phyloP scores from a whole-genome alignment of 2,329 filamentous ascomycete genomes.

The Aureobasidium sp. region DNA sequence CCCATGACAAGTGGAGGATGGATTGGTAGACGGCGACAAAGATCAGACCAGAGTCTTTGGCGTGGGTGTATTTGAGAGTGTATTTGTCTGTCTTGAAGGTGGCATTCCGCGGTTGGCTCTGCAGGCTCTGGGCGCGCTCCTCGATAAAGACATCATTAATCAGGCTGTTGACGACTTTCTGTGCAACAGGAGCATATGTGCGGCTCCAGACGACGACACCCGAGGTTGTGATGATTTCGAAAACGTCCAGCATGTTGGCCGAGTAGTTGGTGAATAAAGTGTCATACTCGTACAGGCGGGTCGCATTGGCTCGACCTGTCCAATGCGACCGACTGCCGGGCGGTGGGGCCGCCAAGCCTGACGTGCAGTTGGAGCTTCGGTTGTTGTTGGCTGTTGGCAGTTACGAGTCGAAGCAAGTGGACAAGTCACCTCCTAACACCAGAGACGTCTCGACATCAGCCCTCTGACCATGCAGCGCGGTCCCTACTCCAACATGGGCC shows the following conservation, averaged over 20 bases:
- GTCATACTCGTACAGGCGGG: background rate
- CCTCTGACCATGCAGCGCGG: conserved; percentile 68
- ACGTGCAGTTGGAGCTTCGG: background rate
- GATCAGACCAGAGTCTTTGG: conserved; percentile 87
- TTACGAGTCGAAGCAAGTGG: background rate
- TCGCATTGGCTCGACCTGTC: background rate
- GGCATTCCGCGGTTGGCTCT: conserved; percentile 49
- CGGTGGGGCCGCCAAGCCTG: background rate
- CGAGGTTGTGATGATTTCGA: conserved; percentile 92
- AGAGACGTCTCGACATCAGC: background rate
- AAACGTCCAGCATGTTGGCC: conserved; percentile 77
- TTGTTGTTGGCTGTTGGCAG: background rate
- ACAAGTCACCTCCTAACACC: background rate
- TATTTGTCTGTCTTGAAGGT: conserved; percentile 87
- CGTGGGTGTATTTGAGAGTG: conserved; percentile 85
- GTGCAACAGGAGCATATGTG: conserved; percentile 69
- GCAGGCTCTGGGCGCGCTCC: conserved; percentile 62
- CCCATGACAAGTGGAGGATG: conserved; percentile 89
- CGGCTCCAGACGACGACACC: conserved; percentile 96
- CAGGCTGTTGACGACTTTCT: conserved; percentile 82
- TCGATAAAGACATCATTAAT: conserved; percentile 98
- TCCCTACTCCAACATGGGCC: conserved; percentile 62
- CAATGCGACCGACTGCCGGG: background rate
- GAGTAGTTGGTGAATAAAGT: background rate
- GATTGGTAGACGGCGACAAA: conserved; percentile 98